Percentiles rank a stretch among this genome's conserved stretches.
phyloP scores from a whole-genome alignment of 2,329 filamentous ascomycete species.

The Fusarium clavum region DNA sequence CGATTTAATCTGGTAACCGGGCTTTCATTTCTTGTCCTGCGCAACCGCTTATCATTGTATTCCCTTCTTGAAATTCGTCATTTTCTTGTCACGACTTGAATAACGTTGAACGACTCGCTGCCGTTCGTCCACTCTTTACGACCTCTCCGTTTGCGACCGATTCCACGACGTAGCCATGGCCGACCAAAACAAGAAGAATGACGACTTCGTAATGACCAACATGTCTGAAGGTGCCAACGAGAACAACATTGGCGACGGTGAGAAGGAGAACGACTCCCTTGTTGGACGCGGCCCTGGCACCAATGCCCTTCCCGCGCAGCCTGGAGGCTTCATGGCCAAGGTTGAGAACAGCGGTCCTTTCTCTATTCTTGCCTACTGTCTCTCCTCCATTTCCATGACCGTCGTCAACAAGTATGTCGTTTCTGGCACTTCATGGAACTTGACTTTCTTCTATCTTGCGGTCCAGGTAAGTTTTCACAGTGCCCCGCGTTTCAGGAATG shows the following conservation, averaged over 20 bases:
- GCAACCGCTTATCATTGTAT: slow-evolving; percentile 9
- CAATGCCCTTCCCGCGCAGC: slow-evolving; percentile 27
- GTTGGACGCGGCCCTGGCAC: slow-evolving; percentile 38
- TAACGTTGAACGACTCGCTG: slow-evolving; percentile 36
- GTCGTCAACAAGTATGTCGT: slow-evolving; percentile 99
- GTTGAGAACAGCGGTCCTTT: slow-evolving; percentile 81
- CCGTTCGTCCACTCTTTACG: slow-evolving; percentile 42
- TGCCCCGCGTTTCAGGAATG: slow-evolving; percentile 1
- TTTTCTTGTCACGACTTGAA: slow-evolving; percentile 11
- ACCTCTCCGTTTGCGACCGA: slow-evolving; percentile 16
- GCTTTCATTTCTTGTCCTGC: slow-evolving; percentile 19
- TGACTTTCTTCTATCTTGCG: slow-evolving; percentile 94
- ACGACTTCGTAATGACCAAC: slow-evolving; percentile 36
- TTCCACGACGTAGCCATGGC: slow-evolving; percentile 23
- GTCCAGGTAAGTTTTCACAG: slow-evolving; percentile 77
- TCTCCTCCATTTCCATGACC: slow-evolving; percentile 97
- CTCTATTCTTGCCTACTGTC: slow-evolving; percentile 90
- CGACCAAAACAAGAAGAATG: slow-evolving; percentile 41
- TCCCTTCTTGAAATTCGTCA: slow-evolving; percentile 14
- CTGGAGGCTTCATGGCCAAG: slow-evolving; percentile 46
- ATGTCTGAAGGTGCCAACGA: slow-evolving; percentile 33
- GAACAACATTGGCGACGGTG: slow-evolving; percentile 35
- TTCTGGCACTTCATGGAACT: slow-evolving; percentile 89
- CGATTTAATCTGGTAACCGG: slow-evolving; percentile 24
- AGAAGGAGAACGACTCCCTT: slow-evolving; percentile 40